Conservation (phyloP, 768 basidiomycete species). For the Baorangia bicolor region DNA sequence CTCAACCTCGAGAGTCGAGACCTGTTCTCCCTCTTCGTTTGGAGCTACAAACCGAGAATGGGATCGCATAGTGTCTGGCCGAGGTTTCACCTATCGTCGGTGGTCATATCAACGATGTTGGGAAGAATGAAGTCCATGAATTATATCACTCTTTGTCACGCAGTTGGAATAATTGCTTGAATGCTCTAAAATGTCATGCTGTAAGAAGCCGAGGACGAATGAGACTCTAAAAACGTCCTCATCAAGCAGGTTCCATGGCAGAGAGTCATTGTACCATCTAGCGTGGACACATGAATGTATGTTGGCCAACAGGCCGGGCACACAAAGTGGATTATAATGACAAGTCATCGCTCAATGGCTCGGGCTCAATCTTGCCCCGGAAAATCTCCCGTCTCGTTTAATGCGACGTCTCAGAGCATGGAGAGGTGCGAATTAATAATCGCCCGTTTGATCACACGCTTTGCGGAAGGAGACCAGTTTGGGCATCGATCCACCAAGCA, state of each 20-base stretch:
- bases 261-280: constrained; percentile 19
- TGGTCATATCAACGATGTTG: neutral
- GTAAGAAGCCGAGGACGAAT: neutral
- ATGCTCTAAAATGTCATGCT: constrained; percentile 1
- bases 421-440: constrained; percentile 19
- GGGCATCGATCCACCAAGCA: constrained; percentile 19
- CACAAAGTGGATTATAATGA: constrained; percentile 9
- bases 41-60: too few relatives aligned
- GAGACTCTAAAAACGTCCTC: constrained; percentile 13
- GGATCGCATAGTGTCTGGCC: too few relatives aligned
- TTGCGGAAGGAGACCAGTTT: constrained; percentile 20
- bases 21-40: too few relatives aligned
- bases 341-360: constrained; percentile 16
- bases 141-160: neutral
- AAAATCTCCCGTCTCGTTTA: constrained; percentile 7
- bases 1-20: too few relatives aligned
- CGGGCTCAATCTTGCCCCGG: constrained; percentile 10
- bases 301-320: neutral
- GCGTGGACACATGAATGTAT: neutral
- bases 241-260: constrained; percentile 29
- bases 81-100: too few relatives aligned
- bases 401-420: constrained; percentile 17
- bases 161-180: neutral
- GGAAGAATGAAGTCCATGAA: too few relatives aligned
- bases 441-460: constrained; percentile 17